Conservation (phyloP, 2,329 filamentous ascomycete species). For the Aureobasidium sp. region DNA sequence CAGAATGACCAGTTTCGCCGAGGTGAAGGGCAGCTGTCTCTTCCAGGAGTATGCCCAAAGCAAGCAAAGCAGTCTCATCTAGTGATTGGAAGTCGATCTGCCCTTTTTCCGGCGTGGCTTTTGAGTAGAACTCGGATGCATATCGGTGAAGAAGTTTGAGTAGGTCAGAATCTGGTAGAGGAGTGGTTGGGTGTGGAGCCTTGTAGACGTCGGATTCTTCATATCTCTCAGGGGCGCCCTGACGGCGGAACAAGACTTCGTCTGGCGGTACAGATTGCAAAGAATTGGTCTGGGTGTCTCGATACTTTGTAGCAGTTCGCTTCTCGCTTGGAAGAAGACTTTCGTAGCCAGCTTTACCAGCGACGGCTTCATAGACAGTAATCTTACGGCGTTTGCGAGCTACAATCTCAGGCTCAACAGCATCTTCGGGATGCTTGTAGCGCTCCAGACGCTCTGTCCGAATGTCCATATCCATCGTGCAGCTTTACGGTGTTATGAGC, state of each 20-base stretch:
- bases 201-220: slow-evolving; percentile 63
- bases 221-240: slow-evolving; percentile 56
- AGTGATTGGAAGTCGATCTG: slow-evolving; percentile 48
- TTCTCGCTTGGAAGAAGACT: slow-evolving; percentile 34
- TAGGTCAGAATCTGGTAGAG: slow-evolving; percentile 59
- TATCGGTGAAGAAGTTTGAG: slow-evolving; percentile 62
- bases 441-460: not conserved
- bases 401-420: not conserved
- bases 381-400: slow-evolving; percentile 3
- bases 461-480: not conserved
- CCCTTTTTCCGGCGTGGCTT: slow-evolving; percentile 15
- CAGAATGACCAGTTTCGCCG: slow-evolving; percentile 58
- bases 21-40: slow-evolving; percentile 55
- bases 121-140: slow-evolving; percentile 55
- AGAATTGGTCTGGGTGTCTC: slow-evolving; percentile 20
- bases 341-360: slow-evolving; percentile 35
- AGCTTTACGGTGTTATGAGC: not conserved
- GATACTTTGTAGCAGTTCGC: slow-evolving; percentile 19
- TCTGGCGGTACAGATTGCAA: slow-evolving; percentile 51
- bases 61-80: slow-evolving; percentile 70
- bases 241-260: slow-evolving; percentile 59
- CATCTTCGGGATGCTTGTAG: slow-evolving; percentile 1
- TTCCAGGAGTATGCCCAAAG: slow-evolving; percentile 66
- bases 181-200: not conserved
- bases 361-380: slow-evolving; percentile 8